Evolutionary conservation across 2,329 filamentous ascomycete genomes (phyloP).

Genomic region (Exophiala lecanii-corni): DNA sequence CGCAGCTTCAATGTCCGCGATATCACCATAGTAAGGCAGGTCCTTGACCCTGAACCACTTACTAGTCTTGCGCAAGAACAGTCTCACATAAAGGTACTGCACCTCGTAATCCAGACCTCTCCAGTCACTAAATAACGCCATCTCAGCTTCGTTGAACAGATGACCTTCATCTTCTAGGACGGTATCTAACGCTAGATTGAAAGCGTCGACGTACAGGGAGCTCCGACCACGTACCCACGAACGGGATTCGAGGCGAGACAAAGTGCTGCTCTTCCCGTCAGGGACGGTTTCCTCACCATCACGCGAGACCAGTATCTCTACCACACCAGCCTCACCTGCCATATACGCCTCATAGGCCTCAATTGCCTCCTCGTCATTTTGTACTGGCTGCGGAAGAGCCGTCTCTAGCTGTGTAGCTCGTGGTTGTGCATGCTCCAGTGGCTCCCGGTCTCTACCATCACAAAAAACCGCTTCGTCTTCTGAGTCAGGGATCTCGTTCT

Average conservation of each 20-base stretch:
- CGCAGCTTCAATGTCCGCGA: constrained; percentile 66
- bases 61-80: constrained; percentile 88
- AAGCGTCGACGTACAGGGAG: constrained; percentile 95
- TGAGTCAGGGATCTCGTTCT: constrained; percentile 36
- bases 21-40: constrained; percentile 76
- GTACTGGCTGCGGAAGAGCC: constrained; percentile 60
- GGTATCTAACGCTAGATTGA: constrained; percentile 85
- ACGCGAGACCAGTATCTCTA: not conserved
- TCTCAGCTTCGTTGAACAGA: constrained; percentile 77
- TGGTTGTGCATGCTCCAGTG: constrained; percentile 17
- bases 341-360: constrained; percentile 71
- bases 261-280: constrained; percentile 39
- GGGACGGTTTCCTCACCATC: constrained; percentile 25
- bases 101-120: constrained; percentile 69
- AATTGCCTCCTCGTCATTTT: constrained; percentile 66
- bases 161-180: constrained; percentile 85
- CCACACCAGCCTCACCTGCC: constrained; percentile 45
- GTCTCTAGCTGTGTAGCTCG: constrained; percentile 65
- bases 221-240: constrained; percentile 72
- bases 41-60: constrained; percentile 81
- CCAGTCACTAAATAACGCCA: constrained; percentile 73
- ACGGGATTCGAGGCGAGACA: constrained; percentile 51
- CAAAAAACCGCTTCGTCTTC: constrained; percentile 27
- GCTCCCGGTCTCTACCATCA: not conserved
- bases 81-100: constrained; percentile 84